phyloP scores from a whole-genome alignment of 2,329 filamentous ascomycete genomes.

The Fusarium nelsonii region DNA sequence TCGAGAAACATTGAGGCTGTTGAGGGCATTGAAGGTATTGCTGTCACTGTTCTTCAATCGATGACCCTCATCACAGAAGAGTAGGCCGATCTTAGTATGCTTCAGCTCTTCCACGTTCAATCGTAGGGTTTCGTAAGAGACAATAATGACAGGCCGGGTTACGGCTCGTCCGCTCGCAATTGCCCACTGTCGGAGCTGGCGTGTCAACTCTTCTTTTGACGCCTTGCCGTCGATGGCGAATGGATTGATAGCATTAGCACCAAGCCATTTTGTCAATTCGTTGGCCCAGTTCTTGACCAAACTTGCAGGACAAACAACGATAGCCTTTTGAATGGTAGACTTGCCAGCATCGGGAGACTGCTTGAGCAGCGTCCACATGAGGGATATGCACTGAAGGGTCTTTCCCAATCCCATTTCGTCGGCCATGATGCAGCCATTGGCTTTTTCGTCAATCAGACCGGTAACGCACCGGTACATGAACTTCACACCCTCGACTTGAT shows the following conservation, averaged over 20 bases:
- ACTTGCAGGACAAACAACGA: slow-evolving; percentile 96
- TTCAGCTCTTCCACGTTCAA: slow-evolving; percentile 91
- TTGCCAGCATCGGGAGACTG: slow-evolving; percentile 97
- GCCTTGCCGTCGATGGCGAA: slow-evolving; percentile 98
- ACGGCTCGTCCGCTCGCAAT: slow-evolving; percentile 90
- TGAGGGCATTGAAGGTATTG: slow-evolving; percentile 92
- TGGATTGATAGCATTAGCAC: slow-evolving; percentile 87
- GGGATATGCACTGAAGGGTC: slow-evolving; percentile 94
- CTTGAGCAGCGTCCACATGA: slow-evolving; percentile 97
- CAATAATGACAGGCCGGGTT: slow-evolving; percentile 92
- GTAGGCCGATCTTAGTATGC: slow-evolving; percentile 88
- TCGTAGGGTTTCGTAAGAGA: slow-evolving; percentile 96
- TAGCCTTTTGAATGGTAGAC: slow-evolving; percentile 92
- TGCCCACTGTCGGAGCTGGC: slow-evolving; percentile 94
- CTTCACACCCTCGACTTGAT: slow-evolving; percentile 98
- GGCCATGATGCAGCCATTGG: slow-evolving; percentile 98
- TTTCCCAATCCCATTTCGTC: slow-evolving; percentile 99
- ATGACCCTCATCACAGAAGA: slow-evolving; percentile 97
- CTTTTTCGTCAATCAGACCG: slow-evolving; percentile 92
- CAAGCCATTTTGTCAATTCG: slow-evolving; percentile 96
- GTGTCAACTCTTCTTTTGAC: slow-evolving; percentile 90
- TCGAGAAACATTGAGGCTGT: slow-evolving; percentile 87
- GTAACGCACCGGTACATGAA: slow-evolving; percentile 97
- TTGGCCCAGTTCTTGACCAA: slow-evolving; percentile 98
- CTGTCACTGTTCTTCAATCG: slow-evolving; percentile 97